Conservation (phyloP, 2,329 filamentous ascomycete species). For the Myrmaecium sp. region DNA sequence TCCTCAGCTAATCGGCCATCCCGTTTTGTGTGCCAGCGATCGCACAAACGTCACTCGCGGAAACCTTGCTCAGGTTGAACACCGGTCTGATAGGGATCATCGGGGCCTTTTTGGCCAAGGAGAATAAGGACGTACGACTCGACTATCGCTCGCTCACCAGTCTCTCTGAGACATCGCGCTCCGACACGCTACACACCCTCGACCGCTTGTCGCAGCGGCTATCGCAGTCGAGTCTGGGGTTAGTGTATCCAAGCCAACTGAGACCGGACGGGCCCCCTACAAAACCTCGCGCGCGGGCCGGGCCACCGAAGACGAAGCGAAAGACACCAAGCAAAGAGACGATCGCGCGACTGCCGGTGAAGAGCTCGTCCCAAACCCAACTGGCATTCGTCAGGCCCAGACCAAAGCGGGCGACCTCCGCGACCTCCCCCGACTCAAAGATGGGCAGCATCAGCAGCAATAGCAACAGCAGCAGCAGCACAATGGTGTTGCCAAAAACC, state of each 20-base stretch:
- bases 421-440: too few species aligned
- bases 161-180: slow-evolving; percentile 27
- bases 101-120: slow-evolving; percentile 23
- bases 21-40: slow-evolving; percentile 16
- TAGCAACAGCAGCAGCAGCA: slow-evolving; percentile 6
- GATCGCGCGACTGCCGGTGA: slow-evolving; percentile 15
- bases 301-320: slow-evolving; percentile 1
- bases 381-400: slow-evolving; percentile 20
- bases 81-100: slow-evolving; percentile 30
- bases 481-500: slow-evolving; percentile 13
- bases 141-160: slow-evolving; percentile 28
- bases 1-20: not conserved
- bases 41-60: slow-evolving; percentile 28
- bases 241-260: slow-evolving; percentile 10
- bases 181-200: slow-evolving; percentile 26
- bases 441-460: not conserved
- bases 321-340: slow-evolving; percentile 5
- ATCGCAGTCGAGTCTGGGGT: slow-evolving; percentile 19
- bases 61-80: slow-evolving; percentile 29
- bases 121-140: slow-evolving; percentile 17
- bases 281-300: not conserved
- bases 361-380: slow-evolving; percentile 16
- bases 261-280: not conserved
- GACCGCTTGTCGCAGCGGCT: slow-evolving; percentile 22
- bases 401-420: slow-evolving; percentile 9